Base-by-base conservation (phyloP, 495 filamentous ascomycete genomes). In the Aspergillus campestris region DNA sequence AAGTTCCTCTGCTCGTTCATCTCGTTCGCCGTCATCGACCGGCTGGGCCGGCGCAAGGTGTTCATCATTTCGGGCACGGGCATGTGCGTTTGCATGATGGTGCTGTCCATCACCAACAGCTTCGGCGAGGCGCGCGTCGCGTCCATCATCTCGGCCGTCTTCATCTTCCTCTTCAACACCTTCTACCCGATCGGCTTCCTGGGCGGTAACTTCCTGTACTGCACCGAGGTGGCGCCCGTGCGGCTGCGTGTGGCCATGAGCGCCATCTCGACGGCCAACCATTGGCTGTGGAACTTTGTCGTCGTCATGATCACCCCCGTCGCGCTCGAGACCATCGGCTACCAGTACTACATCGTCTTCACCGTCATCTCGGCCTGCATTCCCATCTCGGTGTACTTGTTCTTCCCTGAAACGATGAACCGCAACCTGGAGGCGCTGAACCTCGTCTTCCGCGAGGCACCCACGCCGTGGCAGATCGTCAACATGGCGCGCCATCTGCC, bases 371-470 rank as follows among this genome's bases (percentile, higher is more conserved):
- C 66, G 15, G 50, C 53, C 9, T 56, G 47, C 18, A 66, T 65
- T 40, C 58, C 40, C 69, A 11, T 77, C 2, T 54, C 65, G 9
- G 73, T 83, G 24, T 83, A 77, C 55, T 75, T 81, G 65, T 80
- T 83, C 67, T 84, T 77, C 56, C 81, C 81, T 0, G 82, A 85
- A 59, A 86, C 82, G 0, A 79, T 74, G 39, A 75, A 74, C 52
- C 77, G 81, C 15, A 78, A 75, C 10, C 66, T 86, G 10, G 82
- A 86, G 57, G 74, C 81, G 50, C 70, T 86, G 60, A 79, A 85
- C 53, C 60, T 61, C 49, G 81, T 84, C 43, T 87, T 87, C 70
- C 73, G 71, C 44, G 82, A 82, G 56, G 61, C 61, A 1, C 47
- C 59, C 0, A 44, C 61, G n/a, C 40, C 53, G 1, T 64, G 58